phyloP scores from a whole-genome alignment of 176 grass and related monocot species.

The Coix lacrymajobi region DNA sequence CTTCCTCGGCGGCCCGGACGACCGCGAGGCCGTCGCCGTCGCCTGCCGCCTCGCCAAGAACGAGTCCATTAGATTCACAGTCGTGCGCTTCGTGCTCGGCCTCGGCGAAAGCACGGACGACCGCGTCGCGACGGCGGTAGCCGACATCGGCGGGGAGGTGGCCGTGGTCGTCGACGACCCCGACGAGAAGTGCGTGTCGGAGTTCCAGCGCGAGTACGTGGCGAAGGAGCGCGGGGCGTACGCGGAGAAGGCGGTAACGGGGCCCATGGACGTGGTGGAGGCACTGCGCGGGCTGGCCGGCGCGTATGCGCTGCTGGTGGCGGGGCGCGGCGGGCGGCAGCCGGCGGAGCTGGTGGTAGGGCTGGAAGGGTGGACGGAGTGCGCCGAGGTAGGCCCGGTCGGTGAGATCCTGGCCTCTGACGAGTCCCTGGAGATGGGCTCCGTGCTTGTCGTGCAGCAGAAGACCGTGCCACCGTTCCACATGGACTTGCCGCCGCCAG shows the following conservation, averaged over 20 bases:
- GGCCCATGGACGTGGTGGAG: constrained; percentile 19
- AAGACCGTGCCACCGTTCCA: background rate
- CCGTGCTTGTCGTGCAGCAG: constrained; percentile 39
- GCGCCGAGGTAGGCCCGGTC: constrained; percentile 25
- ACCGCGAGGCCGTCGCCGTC: constrained; percentile 39
- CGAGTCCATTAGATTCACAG: constrained; percentile 5
- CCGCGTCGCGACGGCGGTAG: background rate
- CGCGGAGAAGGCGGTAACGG: constrained; percentile 19
- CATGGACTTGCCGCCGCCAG: background rate
- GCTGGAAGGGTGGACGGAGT: constrained; percentile 20
- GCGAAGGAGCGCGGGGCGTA: constrained; percentile 35
- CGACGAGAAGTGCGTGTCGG: constrained; percentile 32
- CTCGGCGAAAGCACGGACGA: background rate
- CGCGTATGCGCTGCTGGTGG: constrained; percentile 33
- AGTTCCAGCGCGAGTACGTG: constrained; percentile 27
- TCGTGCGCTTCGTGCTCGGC: constrained; percentile 23
- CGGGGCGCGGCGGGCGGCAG: constrained; percentile 35
- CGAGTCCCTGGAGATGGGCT: constrained; percentile 33
- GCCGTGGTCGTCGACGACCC: constrained; percentile 20
- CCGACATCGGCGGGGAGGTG: background rate
- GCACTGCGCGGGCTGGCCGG: constrained; percentile 31
- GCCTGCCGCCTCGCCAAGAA: constrained; percentile 36
- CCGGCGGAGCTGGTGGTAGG: constrained; percentile 28
- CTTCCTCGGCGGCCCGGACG: constrained; percentile 44
- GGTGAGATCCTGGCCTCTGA: constrained; percentile 40